Evolutionary conservation across 2,329 filamentous ascomycete species (phyloP).

Genomic region (Polytolypa hystricis): DNA sequence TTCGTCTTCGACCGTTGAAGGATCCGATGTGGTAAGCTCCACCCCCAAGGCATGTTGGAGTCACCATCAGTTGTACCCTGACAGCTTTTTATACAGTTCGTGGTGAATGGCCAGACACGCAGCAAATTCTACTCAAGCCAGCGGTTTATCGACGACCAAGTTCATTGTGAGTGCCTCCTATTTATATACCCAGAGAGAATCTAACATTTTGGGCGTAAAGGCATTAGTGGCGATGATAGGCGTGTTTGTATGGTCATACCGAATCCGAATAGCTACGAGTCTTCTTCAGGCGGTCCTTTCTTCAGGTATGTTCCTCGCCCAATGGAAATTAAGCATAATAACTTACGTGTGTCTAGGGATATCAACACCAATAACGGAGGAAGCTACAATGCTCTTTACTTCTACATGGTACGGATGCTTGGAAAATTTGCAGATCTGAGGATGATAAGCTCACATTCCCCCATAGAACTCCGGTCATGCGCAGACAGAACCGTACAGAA

Average conservation of each 20-base stretch:
- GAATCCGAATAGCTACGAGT: conserved; percentile 45
- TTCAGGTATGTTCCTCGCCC: conserved; percentile 36
- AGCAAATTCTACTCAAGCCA: conserved; percentile 61
- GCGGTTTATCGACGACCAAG: conserved; percentile 57
- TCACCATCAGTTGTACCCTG: neutral
- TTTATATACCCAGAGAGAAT: neutral
- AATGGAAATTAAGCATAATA: neutral
- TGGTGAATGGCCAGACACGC: conserved; percentile 51
- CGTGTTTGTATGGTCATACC: conserved; percentile 53
- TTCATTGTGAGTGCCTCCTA: conserved; percentile 39
- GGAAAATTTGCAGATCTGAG: neutral
- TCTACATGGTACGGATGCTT: conserved; percentile 43
- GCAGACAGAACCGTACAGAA: conserved; percentile 50
- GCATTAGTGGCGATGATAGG: conserved; percentile 28
- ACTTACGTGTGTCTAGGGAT: conserved; percentile 30
- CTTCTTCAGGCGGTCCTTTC: conserved; percentile 56
- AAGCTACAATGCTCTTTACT: conserved; percentile 48
- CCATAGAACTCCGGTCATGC: conserved; percentile 50
- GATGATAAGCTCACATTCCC: neutral
- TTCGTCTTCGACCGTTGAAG: conserved; percentile 45
- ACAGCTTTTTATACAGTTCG: conserved; percentile 26
- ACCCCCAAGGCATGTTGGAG: too few relatives aligned
- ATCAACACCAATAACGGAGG: conserved; percentile 56
- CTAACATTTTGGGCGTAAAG: conserved; percentile 11
- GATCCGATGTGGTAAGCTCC: conserved; percentile 37